Base-by-base conservation (phyloP, 164 flowering plant genomes). In the Macadamia tetraphylla region DNA sequence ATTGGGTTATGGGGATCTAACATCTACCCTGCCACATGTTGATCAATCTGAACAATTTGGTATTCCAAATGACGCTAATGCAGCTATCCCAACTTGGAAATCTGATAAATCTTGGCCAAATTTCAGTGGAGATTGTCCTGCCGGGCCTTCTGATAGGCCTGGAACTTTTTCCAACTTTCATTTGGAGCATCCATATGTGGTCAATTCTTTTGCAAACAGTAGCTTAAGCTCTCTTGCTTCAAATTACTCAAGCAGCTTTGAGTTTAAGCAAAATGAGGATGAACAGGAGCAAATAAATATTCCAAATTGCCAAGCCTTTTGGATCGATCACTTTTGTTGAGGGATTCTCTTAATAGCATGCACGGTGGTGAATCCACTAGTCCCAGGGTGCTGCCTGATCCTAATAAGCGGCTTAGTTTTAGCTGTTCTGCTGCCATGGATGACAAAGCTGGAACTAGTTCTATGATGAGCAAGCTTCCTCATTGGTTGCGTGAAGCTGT, bases 401-500 rank as follows among this genome's bases (percentile, higher is more conserved):
- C 71, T 29, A 67, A 71, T 60, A 70, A 66, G 66, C 79, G 71
- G 59, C 56, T 70, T 42, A 68, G 63, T 69, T 48, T 70, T 69
- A 67, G 73, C 67, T 63, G 70, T 56, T 64, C 76, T 29, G 73
- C 75, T 57, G 81, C 76, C 32, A 81, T 77, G 42, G 81, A 81
- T 69, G 85, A 76, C 29, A 68, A 67, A 62, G 70, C 63, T 67
- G 84, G 69, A 64, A 76, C 76, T 78, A 75, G 77, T 74, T 76
- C 87, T 61, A 73, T 80, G 1, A 75, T 76, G 71, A 83, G 82
- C 76, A 88, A 81, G 70, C 85, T 95, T 49, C 99, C 99, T 46
- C 99, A 92, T 79, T 95, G 99, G 99, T 96, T 95, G 62, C 84
- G 94, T 43, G 93, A 95, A 71, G 99, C 94, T 67, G 99, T 91